phyloP scores from a whole-genome alignment of 1,284 basidiomycete species.

The Mixia osmundae region DNA sequence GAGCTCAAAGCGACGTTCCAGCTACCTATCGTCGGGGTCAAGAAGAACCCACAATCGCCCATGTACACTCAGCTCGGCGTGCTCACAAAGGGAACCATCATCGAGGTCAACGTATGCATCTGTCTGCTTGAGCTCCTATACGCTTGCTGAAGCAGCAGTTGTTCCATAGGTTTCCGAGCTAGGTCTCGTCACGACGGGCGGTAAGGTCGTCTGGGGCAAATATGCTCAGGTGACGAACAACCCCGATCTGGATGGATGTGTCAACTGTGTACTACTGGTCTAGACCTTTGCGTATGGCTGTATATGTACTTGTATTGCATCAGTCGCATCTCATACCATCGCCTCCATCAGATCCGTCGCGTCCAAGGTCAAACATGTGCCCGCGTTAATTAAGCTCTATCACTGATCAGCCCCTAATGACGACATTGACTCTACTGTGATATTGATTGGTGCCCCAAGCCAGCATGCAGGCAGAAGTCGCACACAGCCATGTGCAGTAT shows the following conservation, averaged over 20 bases:
- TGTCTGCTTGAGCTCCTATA: conserved; percentile 7
- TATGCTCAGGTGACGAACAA: conserved; percentile 38
- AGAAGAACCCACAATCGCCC: conserved; percentile 98
- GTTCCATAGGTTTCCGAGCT: conserved; percentile 31
- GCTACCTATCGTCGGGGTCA: conserved; percentile 88
- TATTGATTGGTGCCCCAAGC: too few relatives aligned
- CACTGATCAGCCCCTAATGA: not conserved
- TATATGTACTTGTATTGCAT: conserved; percentile 2
- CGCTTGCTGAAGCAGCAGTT: too few relatives aligned
- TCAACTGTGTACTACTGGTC: conserved; percentile 67
- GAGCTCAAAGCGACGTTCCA: conserved; percentile 71
- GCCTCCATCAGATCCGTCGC: too few relatives aligned
- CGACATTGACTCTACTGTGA: too few relatives aligned
- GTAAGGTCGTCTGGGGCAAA: conserved; percentile 52
- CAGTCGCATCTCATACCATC: too few relatives aligned
- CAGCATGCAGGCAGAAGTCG: too few relatives aligned
- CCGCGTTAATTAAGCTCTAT: not conserved
- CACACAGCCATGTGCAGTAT: too few relatives aligned
- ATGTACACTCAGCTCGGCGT: conserved; percentile 64
- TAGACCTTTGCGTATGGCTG: conserved; percentile 5
- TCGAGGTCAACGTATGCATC: conserved; percentile 63
- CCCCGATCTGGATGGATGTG: conserved; percentile 74
- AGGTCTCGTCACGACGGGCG: conserved; percentile 96
- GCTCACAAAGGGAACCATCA: conserved; percentile 91
- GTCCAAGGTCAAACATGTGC: not conserved